These are phyloP conservation scores for Phytopythium kandeliae DNA, from an alignment of 352 stramenopile species.

Conservation along the genomic window DNA sequence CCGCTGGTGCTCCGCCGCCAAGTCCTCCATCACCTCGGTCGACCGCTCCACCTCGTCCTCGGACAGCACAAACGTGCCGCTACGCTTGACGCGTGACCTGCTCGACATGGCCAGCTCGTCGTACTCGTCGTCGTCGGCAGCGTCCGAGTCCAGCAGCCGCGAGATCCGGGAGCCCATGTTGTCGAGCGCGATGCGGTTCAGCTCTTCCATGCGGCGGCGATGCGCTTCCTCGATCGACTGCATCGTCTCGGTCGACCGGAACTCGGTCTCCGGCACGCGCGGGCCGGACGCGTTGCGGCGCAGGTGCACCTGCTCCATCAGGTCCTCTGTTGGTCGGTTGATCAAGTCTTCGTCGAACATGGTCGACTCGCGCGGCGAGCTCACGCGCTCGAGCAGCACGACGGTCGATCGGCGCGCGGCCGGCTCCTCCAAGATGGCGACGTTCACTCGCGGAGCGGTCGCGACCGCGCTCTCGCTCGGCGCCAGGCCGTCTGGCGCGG, in stretches of 20 bases:
- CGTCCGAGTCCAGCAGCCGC: conserved; percentile 25
- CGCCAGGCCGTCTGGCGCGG: no score
- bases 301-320: conserved; percentile 34
- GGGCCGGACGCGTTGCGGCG: conserved; percentile 19
- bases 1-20: conserved; percentile 17
- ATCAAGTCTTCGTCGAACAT: conserved; percentile 43
- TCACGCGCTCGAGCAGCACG: conserved; percentile 27
- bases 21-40: conserved; percentile 21
- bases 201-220: conserved; percentile 52
- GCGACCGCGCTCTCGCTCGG: no score
- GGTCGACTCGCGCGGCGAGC: conserved; percentile 19
- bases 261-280: conserved; percentile 26
- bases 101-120: conserved; percentile 17
- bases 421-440: not conserved
- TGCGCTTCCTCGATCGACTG: conserved; percentile 45
- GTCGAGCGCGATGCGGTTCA: conserved; percentile 42
- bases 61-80: conserved; percentile 39
- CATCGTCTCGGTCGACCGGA: conserved; percentile 40
- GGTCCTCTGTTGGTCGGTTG: conserved; percentile 27
- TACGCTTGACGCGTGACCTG: conserved; percentile 40
- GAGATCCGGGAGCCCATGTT: conserved; percentile 40
- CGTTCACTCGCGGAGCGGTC: not conserved
- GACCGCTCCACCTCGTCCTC: conserved; percentile 25
- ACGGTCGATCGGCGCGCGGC: conserved; percentile 12
- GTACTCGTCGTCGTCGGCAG: conserved; percentile 32